Conservation (phyloP, 225 moss, liverwort and hornwort species). For the Rhytidiadelphus loreus region DNA sequence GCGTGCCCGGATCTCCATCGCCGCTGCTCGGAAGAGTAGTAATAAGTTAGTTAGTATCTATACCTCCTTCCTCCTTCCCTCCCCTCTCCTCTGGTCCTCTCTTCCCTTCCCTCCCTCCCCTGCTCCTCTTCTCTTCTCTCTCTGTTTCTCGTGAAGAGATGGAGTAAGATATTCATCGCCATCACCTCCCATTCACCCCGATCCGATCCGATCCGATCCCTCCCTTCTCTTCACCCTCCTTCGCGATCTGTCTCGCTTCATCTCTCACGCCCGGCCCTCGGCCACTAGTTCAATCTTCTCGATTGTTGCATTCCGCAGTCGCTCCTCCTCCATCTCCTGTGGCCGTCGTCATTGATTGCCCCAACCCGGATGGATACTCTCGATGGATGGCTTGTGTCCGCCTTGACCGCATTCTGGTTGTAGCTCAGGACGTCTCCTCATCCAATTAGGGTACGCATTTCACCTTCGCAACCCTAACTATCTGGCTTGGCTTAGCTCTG, state of each 20-base stretch:
- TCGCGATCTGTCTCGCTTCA: not conserved
- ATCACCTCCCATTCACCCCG: not conserved
- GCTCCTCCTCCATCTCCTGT: not conserved
- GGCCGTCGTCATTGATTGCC: not conserved
- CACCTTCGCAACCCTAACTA: conserved; percentile 16
- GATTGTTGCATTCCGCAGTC: not conserved
- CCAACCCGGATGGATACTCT: not conserved
- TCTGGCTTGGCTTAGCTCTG: not conserved
- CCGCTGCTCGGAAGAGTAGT: not conserved
- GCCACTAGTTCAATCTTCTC: not conserved
- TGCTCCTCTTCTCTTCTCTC: not conserved
- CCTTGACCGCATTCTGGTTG: not conserved
- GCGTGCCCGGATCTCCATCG: conserved; percentile 12
- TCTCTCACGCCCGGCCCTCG: not conserved
- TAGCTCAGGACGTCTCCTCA: not conserved
- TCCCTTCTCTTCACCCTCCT: not conserved
- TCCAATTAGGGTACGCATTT: conserved; percentile 5
- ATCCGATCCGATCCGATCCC: not conserved
- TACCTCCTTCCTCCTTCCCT: not conserved
- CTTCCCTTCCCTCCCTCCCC: not conserved
- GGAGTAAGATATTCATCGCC: not conserved
- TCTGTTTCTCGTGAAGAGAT: not conserved
- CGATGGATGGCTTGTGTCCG: not conserved
- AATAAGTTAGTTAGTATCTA: not conserved
- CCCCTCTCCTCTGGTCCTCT: not conserved